phyloP scores from a whole-genome alignment of 2,329 filamentous ascomycete species.

The Domatiomyces globalis region DNA sequence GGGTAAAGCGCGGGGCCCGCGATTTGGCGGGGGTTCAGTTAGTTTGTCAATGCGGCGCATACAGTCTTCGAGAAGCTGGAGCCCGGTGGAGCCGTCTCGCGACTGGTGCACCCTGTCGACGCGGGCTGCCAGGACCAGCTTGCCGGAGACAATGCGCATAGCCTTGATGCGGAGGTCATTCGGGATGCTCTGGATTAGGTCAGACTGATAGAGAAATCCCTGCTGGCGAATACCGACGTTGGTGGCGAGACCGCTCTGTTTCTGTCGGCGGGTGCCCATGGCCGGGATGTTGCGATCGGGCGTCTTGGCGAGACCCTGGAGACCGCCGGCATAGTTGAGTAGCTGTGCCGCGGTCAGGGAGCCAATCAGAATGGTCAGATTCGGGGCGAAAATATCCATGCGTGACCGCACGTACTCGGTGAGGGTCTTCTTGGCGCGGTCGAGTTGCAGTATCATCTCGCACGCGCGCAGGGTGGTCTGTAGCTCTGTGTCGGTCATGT shows the following conservation, averaged over 20 bases:
- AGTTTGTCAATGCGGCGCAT: conserved; percentile 81
- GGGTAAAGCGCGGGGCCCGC: conserved; percentile 71
- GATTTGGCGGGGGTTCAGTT: conserved; percentile 79
- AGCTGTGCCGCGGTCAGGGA: conserved; percentile 88
- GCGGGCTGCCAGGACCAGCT: conserved; percentile 83
- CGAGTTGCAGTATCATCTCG: conserved; percentile 74
- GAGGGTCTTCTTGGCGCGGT: conserved; percentile 71
- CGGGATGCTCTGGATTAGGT: conserved; percentile 72
- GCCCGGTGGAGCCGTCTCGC: conserved; percentile 67
- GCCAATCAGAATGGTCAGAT: conserved; percentile 78
- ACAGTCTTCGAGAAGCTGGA: conserved; percentile 68
- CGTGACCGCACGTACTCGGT: conserved; percentile 93
- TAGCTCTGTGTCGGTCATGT: conserved; percentile 63
- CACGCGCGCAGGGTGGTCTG: conserved; percentile 62
- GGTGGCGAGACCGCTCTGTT: conserved; percentile 70
- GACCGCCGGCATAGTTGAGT: conserved; percentile 83
- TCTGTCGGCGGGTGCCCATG: conserved; percentile 77
- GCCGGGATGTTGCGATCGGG: conserved; percentile 86
- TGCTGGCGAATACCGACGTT: conserved; percentile 85
- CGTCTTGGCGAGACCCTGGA: conserved; percentile 78
- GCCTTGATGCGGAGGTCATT: conserved; percentile 82
- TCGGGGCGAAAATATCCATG: conserved; percentile 92
- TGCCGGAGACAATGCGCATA: conserved; percentile 86
- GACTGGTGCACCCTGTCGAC: conserved; percentile 75
- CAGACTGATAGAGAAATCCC: conserved; percentile 84